Percentiles rank a stretch among this genome's conserved stretches.
These are phyloP conservation scores for Pelargonium australe DNA, from an alignment of 441 rosid genomes.

Conservation along the genomic window DNA sequence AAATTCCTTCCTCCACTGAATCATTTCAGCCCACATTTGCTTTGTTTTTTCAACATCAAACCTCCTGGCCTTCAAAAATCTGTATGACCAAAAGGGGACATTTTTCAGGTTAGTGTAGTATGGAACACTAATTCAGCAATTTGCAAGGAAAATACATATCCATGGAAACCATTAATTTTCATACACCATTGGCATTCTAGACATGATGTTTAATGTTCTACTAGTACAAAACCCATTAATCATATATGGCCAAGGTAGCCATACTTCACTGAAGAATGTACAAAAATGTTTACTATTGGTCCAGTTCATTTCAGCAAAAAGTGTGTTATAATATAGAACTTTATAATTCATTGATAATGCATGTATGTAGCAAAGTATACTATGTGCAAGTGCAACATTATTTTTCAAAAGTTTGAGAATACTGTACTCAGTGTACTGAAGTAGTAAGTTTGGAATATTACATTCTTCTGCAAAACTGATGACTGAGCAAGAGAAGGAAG, in stretches of 20 bases:
- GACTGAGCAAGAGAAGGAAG: constrained; percentile 7
- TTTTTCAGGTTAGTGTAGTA: not conserved
- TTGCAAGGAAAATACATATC: not conserved
- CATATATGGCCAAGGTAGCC: not conserved
- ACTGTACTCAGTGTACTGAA: not conserved
- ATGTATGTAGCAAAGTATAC: not conserved
- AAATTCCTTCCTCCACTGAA: constrained; percentile 75
- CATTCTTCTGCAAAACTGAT: not conserved
- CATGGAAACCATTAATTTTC: not conserved
- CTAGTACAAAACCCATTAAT: not conserved
- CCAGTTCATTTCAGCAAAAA: not conserved
- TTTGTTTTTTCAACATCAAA: constrained; percentile 73
- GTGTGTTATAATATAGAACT: not conserved
- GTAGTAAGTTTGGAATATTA: not conserved
- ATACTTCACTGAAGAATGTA: not conserved
- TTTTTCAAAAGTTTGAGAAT: not conserved
- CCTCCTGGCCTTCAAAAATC: constrained; percentile 82
- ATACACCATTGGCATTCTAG: not conserved
- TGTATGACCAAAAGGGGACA: constrained; percentile 19
- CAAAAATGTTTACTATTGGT: not conserved
- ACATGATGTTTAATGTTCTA: not conserved
- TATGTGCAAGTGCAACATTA: not conserved
- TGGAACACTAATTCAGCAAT: not conserved
- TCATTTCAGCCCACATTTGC: constrained; percentile 85
- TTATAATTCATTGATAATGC: not conserved